Evolutionary conservation across 2,329 filamentous ascomycete species (phyloP).

Genomic region (Gremmenia infestans): DNA sequence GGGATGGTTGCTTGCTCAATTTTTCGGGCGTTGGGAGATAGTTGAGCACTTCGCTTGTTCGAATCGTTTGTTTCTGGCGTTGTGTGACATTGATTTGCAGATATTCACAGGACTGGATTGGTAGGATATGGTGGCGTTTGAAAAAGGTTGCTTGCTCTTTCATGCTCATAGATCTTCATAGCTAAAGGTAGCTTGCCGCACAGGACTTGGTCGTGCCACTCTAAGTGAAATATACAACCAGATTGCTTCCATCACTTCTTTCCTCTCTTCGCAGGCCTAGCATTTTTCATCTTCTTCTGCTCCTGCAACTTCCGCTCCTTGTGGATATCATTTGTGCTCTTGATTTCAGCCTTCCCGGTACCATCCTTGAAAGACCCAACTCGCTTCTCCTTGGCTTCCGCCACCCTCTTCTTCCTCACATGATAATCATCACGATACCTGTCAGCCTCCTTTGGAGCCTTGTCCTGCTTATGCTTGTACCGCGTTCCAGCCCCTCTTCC

Average conservation of each 20-base stretch:
- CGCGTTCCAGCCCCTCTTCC: slow-evolving; percentile 44
- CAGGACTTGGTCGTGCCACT: not conserved
- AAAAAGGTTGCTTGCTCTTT: not conserved
- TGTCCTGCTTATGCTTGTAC: slow-evolving; percentile 83
- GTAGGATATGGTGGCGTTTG: not conserved
- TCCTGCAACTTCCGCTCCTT: slow-evolving; percentile 76
- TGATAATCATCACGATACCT: slow-evolving; percentile 88
- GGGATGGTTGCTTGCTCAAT: not conserved
- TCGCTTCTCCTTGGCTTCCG: slow-evolving; percentile 80
- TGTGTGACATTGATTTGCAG: not conserved
- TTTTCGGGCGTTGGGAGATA: not conserved
- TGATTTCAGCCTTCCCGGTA: slow-evolving; percentile 71
- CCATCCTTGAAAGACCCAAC: slow-evolving; percentile 70
- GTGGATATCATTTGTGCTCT: slow-evolving; percentile 75
- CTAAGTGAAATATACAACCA: not conserved
- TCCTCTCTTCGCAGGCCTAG: slow-evolving; percentile 63
- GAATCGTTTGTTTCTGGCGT: not conserved
- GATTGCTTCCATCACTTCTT: slow-evolving; percentile 18
- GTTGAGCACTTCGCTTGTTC: not conserved
- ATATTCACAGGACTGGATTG: not conserved
- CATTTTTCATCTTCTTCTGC: slow-evolving; percentile 80
- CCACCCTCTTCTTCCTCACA: slow-evolving; percentile 82
- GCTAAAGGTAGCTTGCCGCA: not conserved
- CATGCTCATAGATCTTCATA: not conserved
- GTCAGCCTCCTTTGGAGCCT: slow-evolving; percentile 89